A percentile compares a stretch with the other conserved stretches of the same genome.
Conservation (phyloP, 2,329 filamentous ascomycete genomes). For the Alternaria conjuncta region DNA sequence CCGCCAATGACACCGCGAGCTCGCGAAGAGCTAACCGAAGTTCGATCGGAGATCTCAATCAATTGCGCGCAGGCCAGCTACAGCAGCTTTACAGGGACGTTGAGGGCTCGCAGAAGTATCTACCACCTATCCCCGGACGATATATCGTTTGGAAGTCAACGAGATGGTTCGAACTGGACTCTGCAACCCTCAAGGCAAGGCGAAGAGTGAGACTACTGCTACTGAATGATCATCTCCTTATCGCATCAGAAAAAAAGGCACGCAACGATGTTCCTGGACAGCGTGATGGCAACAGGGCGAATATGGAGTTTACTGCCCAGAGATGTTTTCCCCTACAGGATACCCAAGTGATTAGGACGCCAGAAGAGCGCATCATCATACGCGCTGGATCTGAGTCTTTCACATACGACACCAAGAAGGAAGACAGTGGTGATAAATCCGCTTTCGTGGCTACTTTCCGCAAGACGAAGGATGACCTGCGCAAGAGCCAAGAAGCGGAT, state of each 20-base stretch:
- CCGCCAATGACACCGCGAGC: slow-evolving; percentile 46
- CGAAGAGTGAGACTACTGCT: slow-evolving; percentile 90
- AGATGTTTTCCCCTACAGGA: slow-evolving; percentile 93
- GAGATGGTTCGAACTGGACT: slow-evolving; percentile 94
- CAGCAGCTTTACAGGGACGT: slow-evolving; percentile 93
- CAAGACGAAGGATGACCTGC: slow-evolving; percentile 89
- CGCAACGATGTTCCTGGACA: slow-evolving; percentile 70
- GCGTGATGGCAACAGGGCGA: slow-evolving; percentile 48
- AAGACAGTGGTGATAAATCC: slow-evolving; percentile 78
- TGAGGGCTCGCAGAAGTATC: slow-evolving; percentile 96
- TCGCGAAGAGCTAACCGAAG: slow-evolving; percentile 74
- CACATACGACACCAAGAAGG: slow-evolving; percentile 89
- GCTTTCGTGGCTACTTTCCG: slow-evolving; percentile 86
- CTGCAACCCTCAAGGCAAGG: slow-evolving; percentile 93
- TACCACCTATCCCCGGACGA: slow-evolving; percentile 87
- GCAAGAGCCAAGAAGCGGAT: slow-evolving; percentile 83
- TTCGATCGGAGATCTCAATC: slow-evolving; percentile 78
- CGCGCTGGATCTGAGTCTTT: slow-evolving; percentile 89
- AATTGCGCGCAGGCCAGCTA: slow-evolving; percentile 70
- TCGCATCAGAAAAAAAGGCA: slow-evolving; percentile 94
- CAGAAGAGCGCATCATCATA: slow-evolving; percentile 74
- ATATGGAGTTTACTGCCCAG: slow-evolving; percentile 82
- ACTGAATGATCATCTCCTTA: slow-evolving; percentile 90
- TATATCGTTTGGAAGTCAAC: slow-evolving; percentile 94
- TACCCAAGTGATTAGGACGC: slow-evolving; percentile 87